phyloP scores from a whole-genome alignment of 805 yeast species.

The Aciculoconidium aculeatum region DNA sequence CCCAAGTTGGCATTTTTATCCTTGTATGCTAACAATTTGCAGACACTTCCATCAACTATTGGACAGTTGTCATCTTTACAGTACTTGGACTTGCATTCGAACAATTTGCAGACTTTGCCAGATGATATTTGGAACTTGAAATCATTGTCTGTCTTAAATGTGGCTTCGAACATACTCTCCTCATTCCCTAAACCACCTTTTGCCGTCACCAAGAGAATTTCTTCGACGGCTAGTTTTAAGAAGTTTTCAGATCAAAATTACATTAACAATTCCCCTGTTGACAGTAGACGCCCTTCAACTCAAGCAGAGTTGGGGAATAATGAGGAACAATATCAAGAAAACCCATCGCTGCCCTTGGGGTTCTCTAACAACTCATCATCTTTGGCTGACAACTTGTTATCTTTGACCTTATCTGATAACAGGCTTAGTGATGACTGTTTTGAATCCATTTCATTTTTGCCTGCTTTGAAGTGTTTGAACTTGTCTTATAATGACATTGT shows the following conservation, averaged over 20 bases:
- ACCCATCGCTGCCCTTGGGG: slow-evolving; percentile 2
- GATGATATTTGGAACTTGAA: slow-evolving; percentile 59
- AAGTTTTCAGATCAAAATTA: slow-evolving; percentile 7
- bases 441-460: slow-evolving; percentile 55
- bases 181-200: slow-evolving; percentile 50
- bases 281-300: slow-evolving; percentile 7
- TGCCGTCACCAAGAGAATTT: slow-evolving; percentile 25
- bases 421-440: slow-evolving; percentile 73
- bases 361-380: slow-evolving; percentile 13
- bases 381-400: slow-evolving; percentile 46
- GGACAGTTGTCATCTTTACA: slow-evolving; percentile 55
- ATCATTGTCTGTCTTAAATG: slow-evolving; percentile 54
- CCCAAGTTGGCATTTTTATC: slow-evolving; percentile 60
- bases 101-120: slow-evolving; percentile 68
- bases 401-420: slow-evolving; percentile 74
- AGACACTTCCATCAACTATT: slow-evolving; percentile 60
- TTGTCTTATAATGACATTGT: slow-evolving; percentile 77
- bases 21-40: slow-evolving; percentile 67
- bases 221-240: slow-evolving; percentile 23
- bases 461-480: slow-evolving; percentile 58
- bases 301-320: slow-evolving; percentile 4
- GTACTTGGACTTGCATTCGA: slow-evolving; percentile 74
- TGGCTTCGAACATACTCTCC: slow-evolving; percentile 67
- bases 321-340: background rate
- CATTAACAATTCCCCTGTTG: slow-evolving; percentile 3